phyloP scores from a whole-genome alignment of 352 stramenopile species.

The Phytophthora constricta region DNA sequence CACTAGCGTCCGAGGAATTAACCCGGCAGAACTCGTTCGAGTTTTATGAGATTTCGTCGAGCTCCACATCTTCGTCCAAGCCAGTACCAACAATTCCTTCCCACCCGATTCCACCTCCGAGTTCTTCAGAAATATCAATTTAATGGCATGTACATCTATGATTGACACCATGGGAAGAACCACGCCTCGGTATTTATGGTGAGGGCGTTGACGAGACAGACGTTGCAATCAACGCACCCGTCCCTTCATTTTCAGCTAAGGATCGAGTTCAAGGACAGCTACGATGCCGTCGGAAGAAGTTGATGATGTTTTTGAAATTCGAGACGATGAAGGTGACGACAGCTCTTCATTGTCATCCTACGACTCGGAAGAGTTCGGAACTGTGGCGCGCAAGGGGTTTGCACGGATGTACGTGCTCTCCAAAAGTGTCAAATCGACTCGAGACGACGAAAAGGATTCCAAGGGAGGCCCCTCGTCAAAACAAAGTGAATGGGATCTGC shows the following conservation, averaged over 20 bases:
- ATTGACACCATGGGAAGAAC: not conserved
- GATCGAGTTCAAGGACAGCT: not conserved
- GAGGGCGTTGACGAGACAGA: not conserved
- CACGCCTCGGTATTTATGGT: not conserved
- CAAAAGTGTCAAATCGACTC: not conserved
- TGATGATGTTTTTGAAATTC: conserved; percentile 22
- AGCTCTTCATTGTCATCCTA: conserved; percentile 57
- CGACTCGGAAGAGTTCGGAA: conserved; percentile 62
- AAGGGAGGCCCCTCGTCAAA: conserved; percentile 19
- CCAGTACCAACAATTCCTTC: conserved; percentile 30
- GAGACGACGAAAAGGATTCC: conserved; percentile 15
- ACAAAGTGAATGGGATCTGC: conserved; percentile 41
- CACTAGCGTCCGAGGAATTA: conserved; percentile 35
- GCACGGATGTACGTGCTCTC: conserved; percentile 72
- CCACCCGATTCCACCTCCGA: conserved; percentile 29
- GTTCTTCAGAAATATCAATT: conserved; percentile 30
- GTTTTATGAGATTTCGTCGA: conserved; percentile 26
- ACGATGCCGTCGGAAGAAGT: conserved; percentile 22
- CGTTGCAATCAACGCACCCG: not conserved
- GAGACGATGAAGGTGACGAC: conserved; percentile 14
- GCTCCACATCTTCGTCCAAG: conserved; percentile 20
- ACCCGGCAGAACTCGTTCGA: conserved; percentile 24
- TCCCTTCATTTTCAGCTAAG: not conserved
- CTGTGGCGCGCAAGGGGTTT: conserved; percentile 60
- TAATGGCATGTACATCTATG: no score